phyloP scores from a whole-genome alignment of 2,329 filamentous ascomycete genomes.

The Paradendryphiella salina region DNA sequence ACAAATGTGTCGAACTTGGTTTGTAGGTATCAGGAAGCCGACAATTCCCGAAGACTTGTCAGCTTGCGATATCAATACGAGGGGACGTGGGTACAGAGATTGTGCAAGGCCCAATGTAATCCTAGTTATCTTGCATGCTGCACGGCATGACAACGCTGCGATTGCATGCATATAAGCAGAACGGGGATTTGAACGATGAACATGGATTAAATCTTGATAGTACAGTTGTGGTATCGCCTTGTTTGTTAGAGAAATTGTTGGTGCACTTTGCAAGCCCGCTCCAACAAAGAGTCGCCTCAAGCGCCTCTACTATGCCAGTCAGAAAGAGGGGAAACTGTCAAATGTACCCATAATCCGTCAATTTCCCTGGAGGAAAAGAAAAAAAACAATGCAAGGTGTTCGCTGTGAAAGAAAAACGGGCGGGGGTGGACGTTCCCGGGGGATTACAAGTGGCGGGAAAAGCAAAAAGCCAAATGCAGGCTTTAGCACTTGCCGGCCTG shows the following conservation, averaged over 20 bases:
- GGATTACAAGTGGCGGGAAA: background rate
- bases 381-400: background rate
- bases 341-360: constrained; percentile 1
- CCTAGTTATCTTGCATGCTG: no score
- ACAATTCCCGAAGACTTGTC: no score
- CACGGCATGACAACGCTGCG: background rate
- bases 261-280: background rate
- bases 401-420: background rate
- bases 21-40: no score
- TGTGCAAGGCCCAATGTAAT: no score
- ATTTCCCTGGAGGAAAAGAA: background rate
- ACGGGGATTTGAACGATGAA: background rate
- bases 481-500: constrained; percentile 43
- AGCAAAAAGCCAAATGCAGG: background rate
- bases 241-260: background rate
- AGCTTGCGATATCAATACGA: no score
- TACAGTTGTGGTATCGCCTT: constrained; percentile 2
- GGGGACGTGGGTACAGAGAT: no score
- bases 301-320: constrained; percentile 9
- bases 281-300: constrained; percentile 1
- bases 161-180: background rate
- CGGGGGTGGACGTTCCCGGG: background rate
- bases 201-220: constrained; percentile 3
- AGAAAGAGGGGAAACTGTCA: constrained; percentile 3
- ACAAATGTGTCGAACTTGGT: no score